Conservation (phyloP, 2,329 filamentous ascomycete genomes). For the Nigrograna mackinnonii region DNA sequence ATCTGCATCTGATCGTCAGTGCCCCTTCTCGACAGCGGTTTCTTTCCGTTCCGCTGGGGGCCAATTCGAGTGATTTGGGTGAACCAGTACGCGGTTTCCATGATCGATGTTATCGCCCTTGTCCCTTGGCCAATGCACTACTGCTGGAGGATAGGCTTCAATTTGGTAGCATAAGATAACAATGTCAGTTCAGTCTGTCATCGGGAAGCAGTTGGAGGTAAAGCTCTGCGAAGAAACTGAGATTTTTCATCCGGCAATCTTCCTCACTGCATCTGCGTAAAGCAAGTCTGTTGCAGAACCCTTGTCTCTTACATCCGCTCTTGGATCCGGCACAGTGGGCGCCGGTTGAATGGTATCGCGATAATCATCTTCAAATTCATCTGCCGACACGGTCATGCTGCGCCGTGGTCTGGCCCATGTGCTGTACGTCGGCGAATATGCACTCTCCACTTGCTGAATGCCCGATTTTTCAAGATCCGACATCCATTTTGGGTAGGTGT, state of each 20-base stretch:
- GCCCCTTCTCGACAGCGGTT: too few relatives aligned
- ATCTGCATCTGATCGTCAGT: too few relatives aligned
- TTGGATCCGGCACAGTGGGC: constrained; percentile 10
- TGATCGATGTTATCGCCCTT: too few relatives aligned
- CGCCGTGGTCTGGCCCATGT: constrained; percentile 12
- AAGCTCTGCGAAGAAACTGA: too few relatives aligned
- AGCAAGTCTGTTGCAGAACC: constrained; percentile 22
- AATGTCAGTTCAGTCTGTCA: too few relatives aligned
- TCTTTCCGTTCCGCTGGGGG: too few relatives aligned
- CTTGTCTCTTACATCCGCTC: constrained; percentile 12
- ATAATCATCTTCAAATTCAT: constrained; percentile 12
- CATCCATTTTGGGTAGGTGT: constrained; percentile 21
- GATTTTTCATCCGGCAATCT: constrained; percentile 13
- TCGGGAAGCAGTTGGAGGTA: too few relatives aligned
- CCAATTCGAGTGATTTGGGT: too few relatives aligned
- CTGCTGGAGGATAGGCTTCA: too few relatives aligned
- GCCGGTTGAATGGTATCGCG: constrained; percentile 12
- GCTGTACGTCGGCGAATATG: constrained; percentile 17
- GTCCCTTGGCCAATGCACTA: too few relatives aligned
- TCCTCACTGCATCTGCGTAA: constrained; percentile 17
- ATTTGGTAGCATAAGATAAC: too few relatives aligned
- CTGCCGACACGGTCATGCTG: constrained; percentile 6
- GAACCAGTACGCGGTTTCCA: too few relatives aligned
- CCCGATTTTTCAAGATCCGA: constrained; percentile 19
- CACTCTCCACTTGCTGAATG: constrained; percentile 11